Percentiles rank a stretch among this genome's conserved stretches.
Evolutionary conservation across 805 yeast species (phyloP).

Genomic region (Kluyveromyces dobzhanskii): DNA sequence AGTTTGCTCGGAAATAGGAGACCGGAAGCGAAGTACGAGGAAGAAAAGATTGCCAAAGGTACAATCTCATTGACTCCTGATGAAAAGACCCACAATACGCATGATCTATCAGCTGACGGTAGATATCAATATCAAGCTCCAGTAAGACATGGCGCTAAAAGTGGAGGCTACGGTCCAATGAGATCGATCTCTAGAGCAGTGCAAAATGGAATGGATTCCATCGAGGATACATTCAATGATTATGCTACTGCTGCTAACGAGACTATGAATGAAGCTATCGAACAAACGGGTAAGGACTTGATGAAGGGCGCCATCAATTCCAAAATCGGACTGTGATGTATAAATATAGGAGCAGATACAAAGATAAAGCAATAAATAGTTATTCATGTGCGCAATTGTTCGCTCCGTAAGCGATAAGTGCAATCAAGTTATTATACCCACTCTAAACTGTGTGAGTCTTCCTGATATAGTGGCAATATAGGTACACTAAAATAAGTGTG

Average conservation of each 20-base stretch:
- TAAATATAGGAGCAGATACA: too few relatives aligned
- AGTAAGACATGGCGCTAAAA: constrained; percentile 30
- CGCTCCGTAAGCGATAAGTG: too few relatives aligned
- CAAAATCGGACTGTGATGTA: constrained; percentile 40
- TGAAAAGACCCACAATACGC: constrained; percentile 10
- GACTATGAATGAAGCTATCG: constrained; percentile 43
- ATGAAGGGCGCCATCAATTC: constrained; percentile 45
- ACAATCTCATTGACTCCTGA: constrained; percentile 25
- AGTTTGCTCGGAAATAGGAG: constrained; percentile 58
- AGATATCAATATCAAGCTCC: constrained; percentile 41
- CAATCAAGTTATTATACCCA: too few relatives aligned
- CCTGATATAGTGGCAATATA: too few relatives aligned
- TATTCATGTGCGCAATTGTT: too few relatives aligned
- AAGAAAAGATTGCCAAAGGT: constrained; percentile 48
- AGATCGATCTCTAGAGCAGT: constrained; percentile 35
- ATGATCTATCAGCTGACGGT: constrained; percentile 9
- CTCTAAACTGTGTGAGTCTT: too few relatives aligned
- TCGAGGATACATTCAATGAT: constrained; percentile 49
- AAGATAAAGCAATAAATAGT: too few relatives aligned
- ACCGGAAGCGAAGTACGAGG: constrained; percentile 49
- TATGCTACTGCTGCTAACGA: constrained; percentile 50
- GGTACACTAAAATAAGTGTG: too few relatives aligned
- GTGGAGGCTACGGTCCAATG: constrained; percentile 35
- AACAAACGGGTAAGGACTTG: constrained; percentile 41
- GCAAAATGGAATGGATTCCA: constrained; percentile 42